Evolutionary conservation across 176 grass and related monocot species (phyloP), one percentile per base, ranked within the genome.

Genomic region (Lolium rigidum): DNA sequence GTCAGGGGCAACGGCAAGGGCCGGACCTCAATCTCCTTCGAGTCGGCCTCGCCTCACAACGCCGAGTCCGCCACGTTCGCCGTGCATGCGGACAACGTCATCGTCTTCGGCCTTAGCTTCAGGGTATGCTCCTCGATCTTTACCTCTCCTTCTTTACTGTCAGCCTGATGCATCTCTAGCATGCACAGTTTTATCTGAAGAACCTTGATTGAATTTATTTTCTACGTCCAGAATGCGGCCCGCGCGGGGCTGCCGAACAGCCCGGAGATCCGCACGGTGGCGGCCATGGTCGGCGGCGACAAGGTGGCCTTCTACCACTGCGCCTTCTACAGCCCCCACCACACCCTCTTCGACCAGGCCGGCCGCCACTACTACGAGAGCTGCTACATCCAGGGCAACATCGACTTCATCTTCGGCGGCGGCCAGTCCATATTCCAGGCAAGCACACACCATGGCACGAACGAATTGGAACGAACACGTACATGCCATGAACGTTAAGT

Each of bases 291-390:
- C 8, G 82, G 81, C 6, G 94, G 94, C 72, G 94, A 98, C 50
- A 95, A 98, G 86, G 85, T 82, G n/a, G 93, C 97, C 14, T 98
- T 98, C 74, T 95, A 98, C 79, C 94, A 98, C 37, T 95, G 93
- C 10, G 94, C 80, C 1, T 95, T 98, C 74, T 95, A 91, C 63
- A 98, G 94, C 82, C 84, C 90, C 21, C 94, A 95, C 82, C 93
- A 95, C 76, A 95, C 93, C 11, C 94, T 98, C 52, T 98, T 91
- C 46, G 94, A 98, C 69, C 73, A 87, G 86, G 74, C 61, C 63
- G 90, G 88, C 14, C 74, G 87, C 16, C 97, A 98, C 78, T 98
- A 90, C 89, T 98, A 96, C 51, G 90, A 95, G 85, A 98, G 97
- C 74, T 91, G 86, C 87, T 98, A 98, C 82, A 95, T 98, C 24